Conservation (phyloP, 805 yeast species). For the Brettanomyces nanus region DNA sequence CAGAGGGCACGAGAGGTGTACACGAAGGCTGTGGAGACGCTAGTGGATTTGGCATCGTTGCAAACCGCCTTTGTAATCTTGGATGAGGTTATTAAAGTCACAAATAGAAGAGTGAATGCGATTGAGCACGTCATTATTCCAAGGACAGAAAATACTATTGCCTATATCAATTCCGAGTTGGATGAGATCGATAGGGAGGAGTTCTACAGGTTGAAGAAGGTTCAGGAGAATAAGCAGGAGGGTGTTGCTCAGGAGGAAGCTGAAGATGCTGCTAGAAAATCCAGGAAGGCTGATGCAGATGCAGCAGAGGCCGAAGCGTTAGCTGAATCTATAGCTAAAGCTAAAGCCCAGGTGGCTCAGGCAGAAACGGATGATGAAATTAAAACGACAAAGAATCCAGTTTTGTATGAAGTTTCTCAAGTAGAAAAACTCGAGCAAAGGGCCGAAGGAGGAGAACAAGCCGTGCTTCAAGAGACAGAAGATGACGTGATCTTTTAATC, state of each 20-base stretch:
- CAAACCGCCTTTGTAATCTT: constrained; percentile 95
- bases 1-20: constrained; percentile 90
- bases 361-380: constrained; percentile 4
- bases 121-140: constrained; percentile 98
- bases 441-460: constrained; percentile 11
- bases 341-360: constrained; percentile 20
- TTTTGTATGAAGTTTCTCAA: constrained; percentile 15
- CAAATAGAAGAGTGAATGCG: constrained; percentile 97
- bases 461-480: constrained; percentile 27
- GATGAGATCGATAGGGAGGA: constrained; percentile 98
- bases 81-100: constrained; percentile 96
- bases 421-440: constrained; percentile 13
- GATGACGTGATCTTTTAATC: constrained; percentile 31
- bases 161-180: constrained; percentile 86
- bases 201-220: constrained; percentile 92
- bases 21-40: constrained; percentile 92
- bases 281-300: constrained; percentile 9
- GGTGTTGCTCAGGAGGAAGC: constrained; percentile 61
- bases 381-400: constrained; percentile 13
- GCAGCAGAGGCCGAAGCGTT: too few species aligned
- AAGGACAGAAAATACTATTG: constrained; percentile 91
- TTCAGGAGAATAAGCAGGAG: constrained; percentile 86
- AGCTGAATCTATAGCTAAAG: too few species aligned
- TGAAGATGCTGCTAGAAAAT: constrained; percentile 31
- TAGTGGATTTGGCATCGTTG: constrained; percentile 89